Evolutionary conservation across 805 yeast species (phyloP), one percentile per base, ranked within the genome.

Genomic region (Saccharomycopsis sp.): DNA sequence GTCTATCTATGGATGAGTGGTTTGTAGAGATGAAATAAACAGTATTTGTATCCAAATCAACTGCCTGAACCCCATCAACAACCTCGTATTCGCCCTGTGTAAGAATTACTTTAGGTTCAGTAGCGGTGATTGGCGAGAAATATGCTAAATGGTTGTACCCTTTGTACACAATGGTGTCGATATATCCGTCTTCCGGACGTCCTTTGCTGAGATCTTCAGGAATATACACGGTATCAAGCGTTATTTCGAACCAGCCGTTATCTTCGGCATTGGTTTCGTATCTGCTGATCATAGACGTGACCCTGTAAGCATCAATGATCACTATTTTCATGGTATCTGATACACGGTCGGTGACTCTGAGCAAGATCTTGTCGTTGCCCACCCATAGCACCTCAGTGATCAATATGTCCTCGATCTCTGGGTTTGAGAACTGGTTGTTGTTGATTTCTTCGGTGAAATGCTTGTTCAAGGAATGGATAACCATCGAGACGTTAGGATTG

Each of bases 81-180:
- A 94, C 96, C 70, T 94, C 99, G 96, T 97, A 94, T 0, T 79
- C 72, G 3, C 99, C 99, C 2, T 71, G 59, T 1, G 94, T 88
- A 53, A 96, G 77, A 22, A 86, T 69, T 1, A 65, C 66, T 53
- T 64, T 64, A 2, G 89, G 89, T 15, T 72, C 70, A 0, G 82
- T 62, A 3, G 85, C 69, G 24, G 78, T 75, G 1, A 90, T 82
- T 3, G 96, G 94, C 1, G 88, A 75, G 68, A 83, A 94, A 70
- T 87, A 92, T 0, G 91, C 98, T 62, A 94, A 75, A 70, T 94
- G 99, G 59, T 77, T 77, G 64, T 67, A 83, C 0, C 89, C 89
- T 61, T 81, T 76, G 24, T 81, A 74, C 3, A 83, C 84, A 17
- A 86, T 74, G 1, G 92, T 79, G 69, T 94, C 99, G 59, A 94